These are phyloP conservation scores for Candolleomyces efflorescens DNA, from an alignment of 768 basidiomycete genomes.

Conservation along the genomic window DNA sequence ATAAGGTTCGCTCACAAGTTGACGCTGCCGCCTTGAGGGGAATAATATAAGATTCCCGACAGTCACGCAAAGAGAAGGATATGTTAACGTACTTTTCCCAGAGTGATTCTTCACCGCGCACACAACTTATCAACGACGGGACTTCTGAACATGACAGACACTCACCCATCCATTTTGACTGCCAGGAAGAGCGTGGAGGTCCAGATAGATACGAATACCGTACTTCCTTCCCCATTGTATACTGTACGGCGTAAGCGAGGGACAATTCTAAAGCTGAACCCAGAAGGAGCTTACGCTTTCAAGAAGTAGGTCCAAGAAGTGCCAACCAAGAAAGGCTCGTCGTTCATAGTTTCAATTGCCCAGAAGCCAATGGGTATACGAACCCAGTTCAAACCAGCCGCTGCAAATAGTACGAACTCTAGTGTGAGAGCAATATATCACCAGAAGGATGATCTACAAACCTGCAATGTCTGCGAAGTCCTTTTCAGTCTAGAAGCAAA, in stretches of 20 bases:
- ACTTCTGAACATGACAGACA: conserved; percentile 6
- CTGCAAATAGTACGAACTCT: conserved; percentile 45
- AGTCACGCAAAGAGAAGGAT: conserved; percentile 11
- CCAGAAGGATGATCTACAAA: conserved; percentile 8
- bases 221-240: conserved; percentile 92
- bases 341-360: conserved; percentile 73
- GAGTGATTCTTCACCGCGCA: conserved; percentile 32
- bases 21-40: conserved; percentile 44
- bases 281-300: conserved; percentile 32
- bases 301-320: conserved; percentile 68
- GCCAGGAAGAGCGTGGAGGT: conserved; percentile 68
- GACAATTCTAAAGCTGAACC: conserved; percentile 8
- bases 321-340: conserved; percentile 78
- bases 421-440: conserved; percentile 30
- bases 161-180: conserved; percentile 80
- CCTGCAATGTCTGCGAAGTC: conserved; percentile 35
- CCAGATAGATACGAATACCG: conserved; percentile 83
- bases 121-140: conserved; percentile 9
- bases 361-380: conserved; percentile 85
- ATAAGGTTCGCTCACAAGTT: conserved; percentile 47
- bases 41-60: conserved; percentile 2
- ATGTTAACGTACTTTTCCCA: conserved; percentile 25
- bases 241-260: conserved; percentile 28
- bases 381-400: conserved; percentile 83
- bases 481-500: conserved; percentile 25